Evolutionary conservation across 305 asterid species (phyloP).

Genomic region (Fraxinus baroniana): DNA sequence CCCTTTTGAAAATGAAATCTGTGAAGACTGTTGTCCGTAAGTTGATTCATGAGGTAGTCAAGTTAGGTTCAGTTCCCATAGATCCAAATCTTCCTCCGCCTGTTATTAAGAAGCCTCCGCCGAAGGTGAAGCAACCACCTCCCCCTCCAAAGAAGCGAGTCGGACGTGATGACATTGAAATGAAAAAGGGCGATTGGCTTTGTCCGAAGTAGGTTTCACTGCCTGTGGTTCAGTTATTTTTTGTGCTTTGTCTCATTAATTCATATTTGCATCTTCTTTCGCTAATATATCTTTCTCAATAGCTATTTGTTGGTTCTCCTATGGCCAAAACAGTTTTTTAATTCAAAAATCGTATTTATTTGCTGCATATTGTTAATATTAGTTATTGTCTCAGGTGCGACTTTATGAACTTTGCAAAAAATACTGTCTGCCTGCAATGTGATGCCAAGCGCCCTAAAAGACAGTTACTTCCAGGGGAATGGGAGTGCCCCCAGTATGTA

Average conservation of each 20-base stretch:
- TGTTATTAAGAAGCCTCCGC: slow-evolving; percentile 72
- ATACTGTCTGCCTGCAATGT: slow-evolving; percentile 82
- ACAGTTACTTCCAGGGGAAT: slow-evolving; percentile 97
- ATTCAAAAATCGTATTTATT: not conserved
- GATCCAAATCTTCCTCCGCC: slow-evolving; percentile 96
- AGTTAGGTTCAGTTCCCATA: slow-evolving; percentile 88
- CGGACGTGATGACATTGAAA: slow-evolving; percentile 86
- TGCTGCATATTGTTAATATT: slow-evolving; percentile 20
- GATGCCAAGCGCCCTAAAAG: slow-evolving; percentile 97
- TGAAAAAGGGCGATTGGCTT: slow-evolving; percentile 98
- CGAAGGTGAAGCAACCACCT: slow-evolving; percentile 92
- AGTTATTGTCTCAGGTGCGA: slow-evolving; percentile 65
- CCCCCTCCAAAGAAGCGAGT: slow-evolving; percentile 82
- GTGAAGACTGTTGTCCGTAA: slow-evolving; percentile 74
- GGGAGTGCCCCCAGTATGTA: slow-evolving; percentile 96
- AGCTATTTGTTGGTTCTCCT: not conserved
- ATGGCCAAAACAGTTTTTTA: not conserved
- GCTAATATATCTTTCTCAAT: slow-evolving; percentile 3
- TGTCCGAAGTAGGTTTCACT: slow-evolving; percentile 70
- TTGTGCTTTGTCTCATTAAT: slow-evolving; percentile 16
- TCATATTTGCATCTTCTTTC: not conserved
- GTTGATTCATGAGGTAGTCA: slow-evolving; percentile 83
- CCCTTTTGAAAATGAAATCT: slow-evolving; percentile 65
- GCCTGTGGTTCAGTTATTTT: slow-evolving; percentile 6
- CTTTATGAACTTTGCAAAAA: slow-evolving; percentile 95